A percentile compares a stretch with the other conserved stretches of the same genome.
phyloP scores from a whole-genome alignment of 352 stramenopile genomes.

The Halophytophthora batemanensis region DNA sequence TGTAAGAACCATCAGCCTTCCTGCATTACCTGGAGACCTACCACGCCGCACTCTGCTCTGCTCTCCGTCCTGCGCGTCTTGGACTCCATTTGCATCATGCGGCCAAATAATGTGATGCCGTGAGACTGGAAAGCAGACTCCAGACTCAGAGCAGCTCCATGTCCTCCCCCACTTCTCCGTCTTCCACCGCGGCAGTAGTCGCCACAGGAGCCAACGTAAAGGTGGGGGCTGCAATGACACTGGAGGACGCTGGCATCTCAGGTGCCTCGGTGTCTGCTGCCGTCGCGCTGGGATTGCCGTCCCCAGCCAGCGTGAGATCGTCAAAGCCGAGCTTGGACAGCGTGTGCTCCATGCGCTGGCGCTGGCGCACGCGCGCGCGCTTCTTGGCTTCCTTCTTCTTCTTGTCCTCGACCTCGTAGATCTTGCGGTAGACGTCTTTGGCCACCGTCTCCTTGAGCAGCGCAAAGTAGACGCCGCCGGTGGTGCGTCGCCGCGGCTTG shows the following conservation, averaged over 20 bases:
- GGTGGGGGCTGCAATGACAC: too few species aligned
- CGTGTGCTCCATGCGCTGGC: constrained; percentile 62
- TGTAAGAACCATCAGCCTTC: constrained; percentile 3
- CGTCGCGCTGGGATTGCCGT: not conserved
- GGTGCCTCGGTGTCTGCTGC: constrained; percentile 4
- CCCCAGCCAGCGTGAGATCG: constrained; percentile 36
- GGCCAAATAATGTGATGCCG: too few species aligned
- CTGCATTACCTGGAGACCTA: too few species aligned
- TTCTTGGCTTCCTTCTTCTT: constrained; percentile 80
- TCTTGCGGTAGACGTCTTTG: constrained; percentile 66
- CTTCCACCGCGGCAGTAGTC: constrained; percentile 11
- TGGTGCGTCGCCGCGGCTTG: constrained; percentile 59
- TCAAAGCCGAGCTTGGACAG: constrained; percentile 56
- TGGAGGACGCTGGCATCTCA: too few species aligned
- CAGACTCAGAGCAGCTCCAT: constrained; percentile 23
- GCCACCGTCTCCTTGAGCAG: constrained; percentile 62
- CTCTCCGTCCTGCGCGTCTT: too few species aligned
- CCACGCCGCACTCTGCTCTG: too few species aligned
- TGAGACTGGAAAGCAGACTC: not conserved
- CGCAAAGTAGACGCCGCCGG: constrained; percentile 64
- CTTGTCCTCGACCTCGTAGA: constrained; percentile 70
- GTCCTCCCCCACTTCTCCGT: constrained; percentile 34
- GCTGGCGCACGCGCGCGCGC: constrained; percentile 33
- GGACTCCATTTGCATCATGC: too few species aligned
- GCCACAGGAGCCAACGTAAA: constrained; percentile 11